Base-by-base conservation (phyloP, 306 rosid genomes). In the Rosa multiflora region DNA sequence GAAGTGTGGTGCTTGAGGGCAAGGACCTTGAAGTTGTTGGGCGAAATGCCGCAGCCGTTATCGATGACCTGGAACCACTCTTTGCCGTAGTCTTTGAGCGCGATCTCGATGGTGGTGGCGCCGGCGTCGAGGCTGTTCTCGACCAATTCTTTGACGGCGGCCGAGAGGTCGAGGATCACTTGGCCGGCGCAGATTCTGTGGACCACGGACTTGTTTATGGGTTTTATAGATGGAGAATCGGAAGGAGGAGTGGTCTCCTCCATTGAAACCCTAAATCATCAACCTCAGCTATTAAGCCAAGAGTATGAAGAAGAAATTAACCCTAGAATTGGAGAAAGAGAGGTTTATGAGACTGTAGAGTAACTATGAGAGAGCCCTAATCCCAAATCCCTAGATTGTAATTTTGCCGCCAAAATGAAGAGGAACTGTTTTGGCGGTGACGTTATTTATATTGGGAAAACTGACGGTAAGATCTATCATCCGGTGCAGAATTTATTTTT, bases 71-170 rank as follows among this genome's bases (percentile, higher is more conserved):
- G 99, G 82, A 95, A 86, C 82, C 78, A 88, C 59, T 91, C 92
- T 76, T 91, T 87, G 61, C 99, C 99, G 78, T 84, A 87, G 40
- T 90, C 91, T 73, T 86, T 91, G 76, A 95, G 88, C 6, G 90
- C 20, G 74, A 95, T 89, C 80, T 92, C 99, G 75, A 95, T 81
- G 90, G 87, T 69, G 73, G 98, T 91, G 78, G 99, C 91, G 75
- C 91, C 90, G 67, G 99, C 92, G 73, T 95, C 99, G 80, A 95
- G 81, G 93, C 99, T 92, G 84, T 95, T 95, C 81, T 95, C 99
- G 82, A 95, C 97, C 73, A 95, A 82, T 66, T 95, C 99, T 79
- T 95, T 95, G 47, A 95, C 94, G n/a, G 99, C 98, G 51, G 99
- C 90, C n/a, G 97, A 84, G 81, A 95, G 97, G 86, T 95, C 98